Evolutionary conservation across 2,329 filamentous ascomycete species (phyloP), one percentile per base, ranked within the genome.

Genomic region (Aspergillus sp.): DNA sequence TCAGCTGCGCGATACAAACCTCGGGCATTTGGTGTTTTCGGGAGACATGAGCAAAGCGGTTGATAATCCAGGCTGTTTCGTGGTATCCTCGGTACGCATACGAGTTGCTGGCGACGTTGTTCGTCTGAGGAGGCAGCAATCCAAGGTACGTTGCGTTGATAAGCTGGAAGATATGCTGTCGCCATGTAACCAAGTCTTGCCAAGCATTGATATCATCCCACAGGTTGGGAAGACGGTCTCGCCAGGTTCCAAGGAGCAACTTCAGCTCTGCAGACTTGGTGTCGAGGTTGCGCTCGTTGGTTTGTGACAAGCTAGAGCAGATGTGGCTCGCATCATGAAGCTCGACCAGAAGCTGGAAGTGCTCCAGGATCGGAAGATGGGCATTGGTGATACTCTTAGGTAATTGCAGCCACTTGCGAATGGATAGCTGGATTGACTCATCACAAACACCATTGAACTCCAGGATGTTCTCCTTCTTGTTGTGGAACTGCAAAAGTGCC

Each of bases 191-290:
- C 41, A 99, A 81, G 71, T 99, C 96, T 74, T 99, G 95, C 95
- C 95, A 99, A 40, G 95, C 91, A 63, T 96, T 96, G 74, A 99
- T 99, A 73, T 99, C 95, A 73, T 99, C 95, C 95, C 95, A 99
- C 3, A 96, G 90, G 70, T 99, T 99, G 2, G 95, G 95, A 52
- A 99, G 79, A 49, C 95, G 86, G 72, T 99, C 95, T 57, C 95
- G 87, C 95, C 95, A 99, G 7, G 93, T 95, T 55, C 91, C 91
- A 5, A 99, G 84, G 3, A 98, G 85, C 52, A 99, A 78, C 77
- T 99, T 99, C 2, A 99, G 84, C 77, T 99, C 96, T 57, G 93
- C 90, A 19, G 93, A 97, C 76, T 99, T 99, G 62, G 88, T 86
- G 68, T 99, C 96, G 49, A 99, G 80, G 70, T 99, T 99, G 12